Base-by-base conservation (phyloP, 2,329 filamentous ascomycete genomes). In the Colletotrichum melonis region DNA sequence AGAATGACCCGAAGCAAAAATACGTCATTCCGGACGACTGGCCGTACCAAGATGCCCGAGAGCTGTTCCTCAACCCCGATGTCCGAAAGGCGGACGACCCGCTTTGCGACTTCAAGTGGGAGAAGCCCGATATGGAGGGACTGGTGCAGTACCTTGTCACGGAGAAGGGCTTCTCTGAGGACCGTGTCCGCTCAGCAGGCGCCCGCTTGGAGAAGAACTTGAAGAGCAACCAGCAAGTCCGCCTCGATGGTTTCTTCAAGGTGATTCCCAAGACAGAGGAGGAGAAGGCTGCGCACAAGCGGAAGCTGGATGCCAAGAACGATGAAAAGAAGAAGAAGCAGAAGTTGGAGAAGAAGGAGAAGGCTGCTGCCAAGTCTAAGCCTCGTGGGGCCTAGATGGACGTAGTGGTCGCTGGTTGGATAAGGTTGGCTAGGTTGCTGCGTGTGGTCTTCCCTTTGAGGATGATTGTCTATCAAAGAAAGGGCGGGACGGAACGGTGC, bases 51-150 rank as follows among this genome's bases (percentile, higher is more conserved):
- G 95, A 99, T 79, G 97, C 97, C 8, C 94, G 97, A 54, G 91
- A 95, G 22, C 91, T 99, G 32, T 98, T 99, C 86, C 92, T 97
- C 80, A 88, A 96, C 78, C 97, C 97, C 0, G 95, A 98, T 77
- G 96, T 99, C 30, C 92, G 93, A 46, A 82, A 89, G 57, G 95
- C 96, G 28, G 94, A 97, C 77, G 90, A 97, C 78, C 91, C 94
- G 0, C 91, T 95, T 14, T 98, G 95, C 83, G 95, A 99, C 81
- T 98, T 98, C 88, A 98, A 98, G 84, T 99, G 97, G 97, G 95
- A 98, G 57, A 92, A 92, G 73, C 97, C 97, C 4, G 95, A 99
- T 78, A 88, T 97, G 1, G 95, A 98, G 2, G 96, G 95, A 0
- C 89, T 99, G 0, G 90, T 99, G 75, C 90, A 97, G 78, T 99